Percentiles rank a stretch among this genome's conserved stretches.
Evolutionary conservation across 2,329 filamentous ascomycete genomes (phyloP).

Genomic region (Rutstroemia sp.): DNA sequence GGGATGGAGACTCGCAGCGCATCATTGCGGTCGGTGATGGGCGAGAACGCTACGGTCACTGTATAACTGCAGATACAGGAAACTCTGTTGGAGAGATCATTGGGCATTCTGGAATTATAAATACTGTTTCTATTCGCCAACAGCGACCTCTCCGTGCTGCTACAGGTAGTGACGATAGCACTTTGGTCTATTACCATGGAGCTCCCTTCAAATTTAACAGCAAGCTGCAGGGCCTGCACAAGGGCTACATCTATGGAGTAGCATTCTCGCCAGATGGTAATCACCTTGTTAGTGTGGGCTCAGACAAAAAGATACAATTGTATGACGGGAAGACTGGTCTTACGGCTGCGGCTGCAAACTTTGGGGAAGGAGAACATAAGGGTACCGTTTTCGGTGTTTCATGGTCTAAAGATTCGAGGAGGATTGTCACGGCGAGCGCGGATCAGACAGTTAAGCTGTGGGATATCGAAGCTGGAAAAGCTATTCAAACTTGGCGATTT

Average conservation of each 20-base stretch:
- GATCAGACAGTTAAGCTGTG: slow-evolving; percentile 94
- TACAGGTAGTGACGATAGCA: slow-evolving; percentile 84
- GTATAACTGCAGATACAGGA: slow-evolving; percentile 90
- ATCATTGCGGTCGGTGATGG: slow-evolving; percentile 95
- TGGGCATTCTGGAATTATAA: slow-evolving; percentile 86
- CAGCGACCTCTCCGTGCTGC: slow-evolving; percentile 87
- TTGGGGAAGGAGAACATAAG: slow-evolving; percentile 79
- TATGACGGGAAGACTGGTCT: slow-evolving; percentile 97
- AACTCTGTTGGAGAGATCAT: slow-evolving; percentile 93
- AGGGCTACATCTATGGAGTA: slow-evolving; percentile 80
- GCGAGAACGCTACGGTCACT: slow-evolving; percentile 87
- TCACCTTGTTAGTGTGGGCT: slow-evolving; percentile 77
- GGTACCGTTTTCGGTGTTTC: slow-evolving; percentile 90
- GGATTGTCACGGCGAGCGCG: slow-evolving; percentile 83
- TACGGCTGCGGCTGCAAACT: slow-evolving; percentile 51
- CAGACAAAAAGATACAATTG: slow-evolving; percentile 86
- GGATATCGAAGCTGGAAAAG: slow-evolving; percentile 76
- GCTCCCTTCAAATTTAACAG: slow-evolving; percentile 93
- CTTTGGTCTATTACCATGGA: slow-evolving; percentile 86
- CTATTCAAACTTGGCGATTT: slow-evolving; percentile 76
- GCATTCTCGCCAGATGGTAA: slow-evolving; percentile 86
- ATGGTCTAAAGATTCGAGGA: slow-evolving; percentile 81
- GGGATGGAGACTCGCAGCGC: slow-evolving; percentile 94
- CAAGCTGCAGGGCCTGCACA: slow-evolving; percentile 72
- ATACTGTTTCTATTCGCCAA: slow-evolving; percentile 81